Evolutionary conservation across 768 basidiomycete species (phyloP).

Genomic region (Hygrocybe punicea): DNA sequence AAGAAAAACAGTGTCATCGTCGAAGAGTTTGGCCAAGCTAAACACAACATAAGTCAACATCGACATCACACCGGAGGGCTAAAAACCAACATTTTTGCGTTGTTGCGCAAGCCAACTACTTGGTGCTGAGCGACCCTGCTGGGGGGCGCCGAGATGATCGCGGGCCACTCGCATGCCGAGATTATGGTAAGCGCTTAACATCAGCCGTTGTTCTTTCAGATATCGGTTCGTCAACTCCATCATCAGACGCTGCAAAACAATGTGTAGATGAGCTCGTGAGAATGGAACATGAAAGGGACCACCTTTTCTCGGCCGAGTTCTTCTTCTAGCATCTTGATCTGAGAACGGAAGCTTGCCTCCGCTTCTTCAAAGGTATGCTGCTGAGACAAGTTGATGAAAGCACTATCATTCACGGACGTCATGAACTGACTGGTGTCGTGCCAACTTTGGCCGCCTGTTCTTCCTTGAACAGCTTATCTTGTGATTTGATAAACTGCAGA

Average conservation of each 20-base stretch:
- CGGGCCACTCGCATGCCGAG: slow-evolving; percentile 63
- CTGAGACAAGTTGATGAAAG: not conserved
- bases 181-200: slow-evolving; percentile 72
- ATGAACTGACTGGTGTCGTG: slow-evolving; percentile 39
- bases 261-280: not conserved
- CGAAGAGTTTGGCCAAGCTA: slow-evolving; percentile 10
- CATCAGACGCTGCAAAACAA: slow-evolving; percentile 41
- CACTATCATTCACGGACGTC: not conserved
- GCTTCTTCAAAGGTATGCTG: slow-evolving; percentile 69
- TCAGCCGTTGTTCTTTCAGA: slow-evolving; percentile 72
- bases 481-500: slow-evolving; percentile 82
- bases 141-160: slow-evolving; percentile 53
- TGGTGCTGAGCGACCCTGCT: slow-evolving; percentile 46
- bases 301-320: slow-evolving; percentile 61
- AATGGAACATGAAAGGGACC: slow-evolving; percentile 3
- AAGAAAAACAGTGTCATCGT: too few relatives aligned
- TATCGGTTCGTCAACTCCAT: slow-evolving; percentile 59
- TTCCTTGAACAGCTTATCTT: slow-evolving; percentile 86
- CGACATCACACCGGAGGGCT: not conserved
- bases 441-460: slow-evolving; percentile 60
- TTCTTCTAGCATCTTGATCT: slow-evolving; percentile 63
- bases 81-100: slow-evolving; percentile 45
- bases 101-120: slow-evolving; percentile 70
- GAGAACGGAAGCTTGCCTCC: slow-evolving; percentile 59
- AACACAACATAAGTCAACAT: not conserved